Base-by-base conservation (phyloP, 179 eudicot species). In the Silene vulgaris region DNA sequence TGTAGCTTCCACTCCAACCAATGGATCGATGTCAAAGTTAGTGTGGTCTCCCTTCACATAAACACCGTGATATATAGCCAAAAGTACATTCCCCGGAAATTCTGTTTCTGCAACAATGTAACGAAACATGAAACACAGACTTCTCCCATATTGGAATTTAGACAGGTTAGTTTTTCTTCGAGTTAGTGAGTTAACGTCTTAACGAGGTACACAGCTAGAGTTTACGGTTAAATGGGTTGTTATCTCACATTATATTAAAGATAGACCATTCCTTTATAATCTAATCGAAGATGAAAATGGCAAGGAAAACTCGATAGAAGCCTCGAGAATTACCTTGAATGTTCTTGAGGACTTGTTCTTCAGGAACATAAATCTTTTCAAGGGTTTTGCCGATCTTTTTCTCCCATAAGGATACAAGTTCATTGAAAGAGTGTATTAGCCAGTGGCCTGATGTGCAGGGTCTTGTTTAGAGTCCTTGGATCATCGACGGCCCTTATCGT, bases 1-100 rank as follows among this genome's bases (percentile, higher is more conserved):
- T 8, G 90, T 78, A 61, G 92, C 92, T 83, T 90, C 92, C 14
- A 90, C 85, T 48, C 91, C 97, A 50, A 87, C 86, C 0, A 90
- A 86, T 1, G 92, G 84, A 61, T 91, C 89, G 35, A 91, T 90
- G 80, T 80, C 84, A 43, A 90, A 88, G 78, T 84, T 79, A 76
- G 95, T 86, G 5, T 84, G 92, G 60, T 87, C 94, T n/a, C 97
- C 97, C 75, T 86, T 87, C 69, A 90, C 89, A 65, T 86, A 84
- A 8, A 73, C 82, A 5, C 90, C 75, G 82, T 91, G 89, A 35
- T 68, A 74, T 76, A 91, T 83, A 1, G 89, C 56, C 65, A 83
- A 9, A 4, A 84, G 1, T 4, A 86, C 9, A 23, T 84, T 85
- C 23, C 64, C 3, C 0, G 94, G 89, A 17, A 74, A n/a, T 8